Percentiles rank a stretch among this genome's conserved stretches.
These are phyloP conservation scores for Tulasnella sp. DNA, from an alignment of 768 basidiomycete species.

Conservation along the genomic window DNA sequence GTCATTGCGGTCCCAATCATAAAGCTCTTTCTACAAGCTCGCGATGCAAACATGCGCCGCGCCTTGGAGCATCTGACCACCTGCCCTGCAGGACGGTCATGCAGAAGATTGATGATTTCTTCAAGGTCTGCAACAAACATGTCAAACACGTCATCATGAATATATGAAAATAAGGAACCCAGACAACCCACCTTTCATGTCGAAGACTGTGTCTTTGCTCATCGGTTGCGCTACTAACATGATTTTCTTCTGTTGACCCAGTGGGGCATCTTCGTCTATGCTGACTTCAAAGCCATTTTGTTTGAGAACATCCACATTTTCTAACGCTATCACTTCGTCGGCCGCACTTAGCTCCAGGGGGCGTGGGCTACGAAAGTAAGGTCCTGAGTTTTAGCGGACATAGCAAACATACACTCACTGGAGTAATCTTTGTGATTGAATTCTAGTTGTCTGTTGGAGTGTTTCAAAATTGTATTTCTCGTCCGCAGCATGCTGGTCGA, in stretches of 20 bases:
- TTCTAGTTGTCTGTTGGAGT: constrained; percentile 77
- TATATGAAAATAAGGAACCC: constrained; percentile 2
- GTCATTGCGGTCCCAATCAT: constrained; percentile 88
- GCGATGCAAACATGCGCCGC: constrained; percentile 89
- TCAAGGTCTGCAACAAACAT: constrained; percentile 89
- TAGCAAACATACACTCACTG: constrained; percentile 36
- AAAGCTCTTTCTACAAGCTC: constrained; percentile 90
- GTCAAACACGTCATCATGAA: constrained; percentile 8
- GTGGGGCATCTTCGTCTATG: constrained; percentile 36
- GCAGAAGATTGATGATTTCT: constrained; percentile 78
- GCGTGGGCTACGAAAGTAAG: constrained; percentile 43
- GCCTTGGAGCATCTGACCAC: constrained; percentile 91
- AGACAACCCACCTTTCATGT: constrained; percentile 53
- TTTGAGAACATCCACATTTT: constrained; percentile 71
- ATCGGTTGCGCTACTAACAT: constrained; percentile 72
- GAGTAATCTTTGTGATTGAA: constrained; percentile 75
- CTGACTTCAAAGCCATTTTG: constrained; percentile 84
- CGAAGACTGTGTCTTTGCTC: constrained; percentile 83
- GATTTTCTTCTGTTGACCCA: constrained; percentile 34
- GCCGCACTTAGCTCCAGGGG: constrained; percentile 72
- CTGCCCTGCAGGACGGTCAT: constrained; percentile 59
- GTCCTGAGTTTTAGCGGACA: constrained; percentile 5
- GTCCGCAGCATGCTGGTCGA: constrained; percentile 95
- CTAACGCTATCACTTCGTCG: constrained; percentile 76
- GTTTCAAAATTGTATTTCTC: constrained; percentile 99